Conservation (phyloP, 1,284 basidiomycete genomes). For the Boletellus dicymbophilus region DNA sequence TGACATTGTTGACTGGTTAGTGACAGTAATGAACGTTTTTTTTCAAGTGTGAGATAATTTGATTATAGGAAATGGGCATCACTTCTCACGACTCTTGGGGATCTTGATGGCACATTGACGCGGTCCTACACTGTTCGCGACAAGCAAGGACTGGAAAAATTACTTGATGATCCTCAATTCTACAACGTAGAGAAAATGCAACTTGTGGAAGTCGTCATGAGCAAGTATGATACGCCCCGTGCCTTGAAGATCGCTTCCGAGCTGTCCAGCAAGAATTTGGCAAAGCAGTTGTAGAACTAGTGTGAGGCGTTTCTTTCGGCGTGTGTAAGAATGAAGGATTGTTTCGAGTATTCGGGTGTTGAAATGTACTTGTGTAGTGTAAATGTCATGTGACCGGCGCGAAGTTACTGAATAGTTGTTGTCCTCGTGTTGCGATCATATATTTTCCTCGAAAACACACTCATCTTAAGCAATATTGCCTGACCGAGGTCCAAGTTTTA, state of each 20-base stretch:
- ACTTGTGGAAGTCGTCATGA: constrained; percentile 81
- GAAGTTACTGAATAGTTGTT: constrained; percentile 11
- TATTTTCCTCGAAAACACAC: too few relatives aligned
- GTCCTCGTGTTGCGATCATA: constrained; percentile 6
- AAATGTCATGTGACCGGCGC: constrained; percentile 33
- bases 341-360: too few relatives aligned
- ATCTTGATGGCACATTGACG: constrained; percentile 52
- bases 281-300: constrained; percentile 15
- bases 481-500: not conserved
- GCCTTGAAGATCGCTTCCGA: constrained; percentile 56
- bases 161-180: constrained; percentile 64
- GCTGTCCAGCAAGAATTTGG: constrained; percentile 35
- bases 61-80: constrained; percentile 52
- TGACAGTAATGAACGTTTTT: not conserved
- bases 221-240: constrained; percentile 69
- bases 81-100: constrained; percentile 61
- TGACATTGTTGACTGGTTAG: constrained; percentile 67
- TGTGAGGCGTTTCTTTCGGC: not conserved
- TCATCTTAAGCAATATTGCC: too few relatives aligned
- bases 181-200: constrained; percentile 64
- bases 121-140: constrained; percentile 67
- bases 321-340: not conserved
- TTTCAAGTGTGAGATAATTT: constrained; percentile 5
- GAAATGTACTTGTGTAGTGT: too few relatives aligned
- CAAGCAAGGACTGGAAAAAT: constrained; percentile 61